Evolutionary conservation across 768 basidiomycete genomes (phyloP), one percentile per base, ranked within the genome.

Genomic region (Mycena filopes): DNA sequence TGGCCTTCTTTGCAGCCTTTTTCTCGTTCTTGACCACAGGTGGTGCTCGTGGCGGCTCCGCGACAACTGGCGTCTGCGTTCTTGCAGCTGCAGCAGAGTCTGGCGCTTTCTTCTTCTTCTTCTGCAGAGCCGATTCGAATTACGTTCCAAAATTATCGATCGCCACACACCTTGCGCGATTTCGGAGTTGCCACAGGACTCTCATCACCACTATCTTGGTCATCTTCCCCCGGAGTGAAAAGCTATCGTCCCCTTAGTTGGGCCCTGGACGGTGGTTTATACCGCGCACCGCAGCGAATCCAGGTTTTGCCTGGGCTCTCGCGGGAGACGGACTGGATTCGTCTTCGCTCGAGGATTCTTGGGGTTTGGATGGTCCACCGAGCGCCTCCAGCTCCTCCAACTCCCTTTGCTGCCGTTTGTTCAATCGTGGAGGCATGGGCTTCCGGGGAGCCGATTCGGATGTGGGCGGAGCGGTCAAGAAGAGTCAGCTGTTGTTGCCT

Each of bases 401-500:
- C 72, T 95, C 93, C 48, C 95, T 81, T 72, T 96, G 93, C 76
- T 95, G 94, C 50, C 95, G 84, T 78, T 94, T 96, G 78, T 87
- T 96, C 41, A 91, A 78, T 66, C 91, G 83, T 23, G 91, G 87
- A 60, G 91, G 83, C 92, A 92, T 93, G n/a, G 10, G 9, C n/a
- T 36, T 60, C 58, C 33, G 5, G 25, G 26, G 38, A 18, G 28
- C n/a, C n/a, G 50, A 4, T 7, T 38, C 21, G 20, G 33, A 7
- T 33, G 21, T 18, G 9, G 33, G 31, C 11, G 36, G n/a, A n/a
- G n/a, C n/a, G n/a, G n/a, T n/a, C n/a, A n/a, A n/a, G n/a, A n/a
- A n/a, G n/a, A n/a, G n/a, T n/a, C n/a, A n/a, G n/a, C n/a, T n/a
- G n/a, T n/a, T n/a, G n/a, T n/a, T n/a, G n/a, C n/a, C n/a, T n/a